Evolutionary conservation across 345 rosid genomes (phyloP), one percentile per base, ranked within the genome.

Genomic region (Rhizophora mangle): DNA sequence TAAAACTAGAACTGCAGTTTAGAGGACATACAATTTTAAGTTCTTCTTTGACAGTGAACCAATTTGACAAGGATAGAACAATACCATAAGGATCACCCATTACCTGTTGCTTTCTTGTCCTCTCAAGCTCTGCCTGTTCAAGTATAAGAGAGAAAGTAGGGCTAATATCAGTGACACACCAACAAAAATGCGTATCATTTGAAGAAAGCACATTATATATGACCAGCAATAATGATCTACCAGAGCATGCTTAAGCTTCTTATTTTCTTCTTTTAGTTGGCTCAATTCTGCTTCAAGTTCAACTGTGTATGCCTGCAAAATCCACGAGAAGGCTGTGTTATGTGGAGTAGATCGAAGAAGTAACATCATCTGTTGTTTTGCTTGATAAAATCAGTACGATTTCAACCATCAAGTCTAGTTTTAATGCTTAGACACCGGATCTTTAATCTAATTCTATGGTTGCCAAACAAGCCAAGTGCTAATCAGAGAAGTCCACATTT

Each of bases 281-380:
- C 87, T 89, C 69, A 91, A 60, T 59, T 91, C 97, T 3, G 93
- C 93, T 83, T 94, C 98, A 56, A 94, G 64, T 64, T 91, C 98
- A 10, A 94, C 92, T 0, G 97, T 89, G 68, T 91, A 88, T 3
- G 98, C 96, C 98, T 94, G 76, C 49, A 13, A 43, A 43, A 43
- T 15, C 18, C 4, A 15, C 5, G 5, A 13, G 49, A 43, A 43
- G 13, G 15, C 49, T 13, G 16, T 13, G 49, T 43, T 43, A 43
- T 13, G 4, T 13, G 49, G 15, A 43, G 49, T 43, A 43, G 18
- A 43, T 43, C 16, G 49, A 15, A 11, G 49, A 43, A 43, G 49
- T 13, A 43, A 43, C 19, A 43, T 43, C 49, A 13, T 43, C 49
- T 43, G 18, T 43, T 43, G 18, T 19, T 13, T 43, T 2, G 18